These are phyloP conservation scores for Lactarius sp. DNA, from an alignment of 768 basidiomycete species.

Conservation along the genomic window DNA sequence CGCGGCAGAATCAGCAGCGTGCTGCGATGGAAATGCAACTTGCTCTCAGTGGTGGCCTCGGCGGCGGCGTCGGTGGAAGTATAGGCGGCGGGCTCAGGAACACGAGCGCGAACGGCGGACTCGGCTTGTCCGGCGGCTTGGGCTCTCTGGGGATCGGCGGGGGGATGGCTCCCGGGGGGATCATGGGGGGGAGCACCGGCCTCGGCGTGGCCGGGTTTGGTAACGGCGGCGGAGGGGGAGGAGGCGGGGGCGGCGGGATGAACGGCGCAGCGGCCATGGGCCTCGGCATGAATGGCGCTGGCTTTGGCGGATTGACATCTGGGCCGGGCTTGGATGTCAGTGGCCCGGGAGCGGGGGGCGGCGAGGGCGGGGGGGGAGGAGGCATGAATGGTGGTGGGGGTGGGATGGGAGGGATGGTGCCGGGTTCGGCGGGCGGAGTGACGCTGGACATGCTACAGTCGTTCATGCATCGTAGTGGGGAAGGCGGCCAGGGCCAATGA, in stretches of 20 bases:
- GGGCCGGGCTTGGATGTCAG: background rate
- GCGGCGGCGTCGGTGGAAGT: conserved; percentile 5
- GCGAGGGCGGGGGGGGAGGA: background rate
- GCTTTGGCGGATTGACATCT: conserved; percentile 8
- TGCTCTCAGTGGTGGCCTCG: conserved; percentile 18
- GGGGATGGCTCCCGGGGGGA: background rate
- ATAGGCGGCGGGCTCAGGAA: conserved; percentile 14
- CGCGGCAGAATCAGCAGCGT: conserved; percentile 19
- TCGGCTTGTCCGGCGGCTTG: conserved; percentile 12
- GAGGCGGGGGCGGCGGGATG: background rate
- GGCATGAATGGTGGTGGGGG: background rate
- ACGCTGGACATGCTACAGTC: conserved; percentile 22
- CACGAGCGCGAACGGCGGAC: conserved; percentile 4
- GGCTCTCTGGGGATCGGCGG: background rate
- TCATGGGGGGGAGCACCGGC: background rate
- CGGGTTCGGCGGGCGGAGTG: conserved; percentile 1
- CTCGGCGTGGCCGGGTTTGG: background rate
- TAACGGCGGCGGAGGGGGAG: background rate
- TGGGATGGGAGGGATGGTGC: conserved; percentile 6
- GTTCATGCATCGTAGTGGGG: conserved; percentile 23
- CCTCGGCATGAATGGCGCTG: background rate
- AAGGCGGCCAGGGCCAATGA: conserved; percentile 19
- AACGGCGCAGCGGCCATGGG: conserved; percentile 4
- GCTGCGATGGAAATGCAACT: conserved; percentile 14
- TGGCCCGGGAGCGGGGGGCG: background rate